phyloP scores from a whole-genome alignment of 2,329 filamentous ascomycete genomes.

The Fusarium sulawesiense region DNA sequence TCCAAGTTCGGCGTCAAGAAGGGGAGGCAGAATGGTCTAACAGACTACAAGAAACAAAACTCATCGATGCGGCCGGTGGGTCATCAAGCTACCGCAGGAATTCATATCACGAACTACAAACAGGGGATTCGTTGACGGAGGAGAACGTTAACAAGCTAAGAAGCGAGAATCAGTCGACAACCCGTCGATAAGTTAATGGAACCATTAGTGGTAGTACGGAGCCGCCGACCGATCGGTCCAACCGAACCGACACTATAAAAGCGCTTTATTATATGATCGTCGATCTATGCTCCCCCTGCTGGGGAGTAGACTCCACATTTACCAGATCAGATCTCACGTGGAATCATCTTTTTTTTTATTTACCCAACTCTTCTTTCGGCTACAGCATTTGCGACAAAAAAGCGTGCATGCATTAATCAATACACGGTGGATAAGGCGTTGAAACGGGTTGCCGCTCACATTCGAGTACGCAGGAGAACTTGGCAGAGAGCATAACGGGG shows the following conservation, averaged over 20 bases:
- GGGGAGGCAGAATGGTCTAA: conserved; percentile 56
- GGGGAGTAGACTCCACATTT: neutral
- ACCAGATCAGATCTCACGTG: conserved; percentile 3
- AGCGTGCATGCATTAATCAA: conserved; percentile 32
- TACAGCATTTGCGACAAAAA: conserved; percentile 32
- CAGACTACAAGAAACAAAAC: conserved; percentile 59
- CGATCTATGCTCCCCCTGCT: conserved; percentile 4
- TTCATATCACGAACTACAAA: conserved; percentile 51
- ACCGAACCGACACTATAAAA: conserved; percentile 14
- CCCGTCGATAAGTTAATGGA: conserved; percentile 29
- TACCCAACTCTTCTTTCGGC: conserved; percentile 6
- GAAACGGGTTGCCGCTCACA: conserved; percentile 19
- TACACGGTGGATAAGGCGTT: conserved; percentile 35
- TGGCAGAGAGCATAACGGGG: conserved; percentile 10
- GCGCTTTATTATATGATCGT: conserved; percentile 7
- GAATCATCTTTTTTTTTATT: conserved; percentile 1
- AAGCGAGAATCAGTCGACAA: conserved; percentile 48
- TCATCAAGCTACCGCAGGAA: conserved; percentile 49
- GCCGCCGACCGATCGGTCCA: conserved; percentile 9
- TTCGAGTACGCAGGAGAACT: conserved; percentile 2
- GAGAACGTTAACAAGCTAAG: conserved; percentile 64
- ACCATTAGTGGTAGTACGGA: neutral
- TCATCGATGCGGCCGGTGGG: conserved; percentile 60
- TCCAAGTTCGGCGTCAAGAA: conserved; percentile 51
- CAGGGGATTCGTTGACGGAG: conserved; percentile 62